These are phyloP conservation scores for Penicillium verrucosum DNA, from an alignment of 2,329 filamentous ascomycete species.

Conservation along the genomic window DNA sequence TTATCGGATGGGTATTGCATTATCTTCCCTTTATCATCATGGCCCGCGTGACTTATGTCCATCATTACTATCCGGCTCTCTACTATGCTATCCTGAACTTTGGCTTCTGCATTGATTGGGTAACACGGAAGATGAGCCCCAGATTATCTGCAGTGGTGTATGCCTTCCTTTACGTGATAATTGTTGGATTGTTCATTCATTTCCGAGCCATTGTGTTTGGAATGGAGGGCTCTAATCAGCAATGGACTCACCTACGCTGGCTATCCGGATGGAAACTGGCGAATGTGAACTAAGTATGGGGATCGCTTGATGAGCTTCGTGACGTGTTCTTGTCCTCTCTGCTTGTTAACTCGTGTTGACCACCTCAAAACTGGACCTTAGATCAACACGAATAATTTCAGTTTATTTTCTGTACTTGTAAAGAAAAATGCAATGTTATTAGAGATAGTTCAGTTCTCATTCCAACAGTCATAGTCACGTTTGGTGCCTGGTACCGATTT, in stretches of 20 bases:
- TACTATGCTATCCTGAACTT: slow-evolving; percentile 93
- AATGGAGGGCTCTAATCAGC: slow-evolving; percentile 77
- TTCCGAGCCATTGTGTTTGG: slow-evolving; percentile 96
- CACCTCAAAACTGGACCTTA: not conserved
- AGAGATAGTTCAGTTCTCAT: not conserved
- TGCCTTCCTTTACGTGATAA: slow-evolving; percentile 65
- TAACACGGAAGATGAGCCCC: slow-evolving; percentile 64
- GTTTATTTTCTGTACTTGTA: not conserved
- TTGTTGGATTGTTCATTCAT: slow-evolving; percentile 79
- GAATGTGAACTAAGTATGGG: slow-evolving; percentile 59
- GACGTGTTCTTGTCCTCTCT: not conserved
- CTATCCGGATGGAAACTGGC: slow-evolving; percentile 81
- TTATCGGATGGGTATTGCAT: slow-evolving; percentile 92
- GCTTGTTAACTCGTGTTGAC: not conserved
- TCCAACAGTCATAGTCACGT: not conserved
- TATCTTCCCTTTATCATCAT: slow-evolving; percentile 95
- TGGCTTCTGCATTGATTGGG: slow-evolving; percentile 86
- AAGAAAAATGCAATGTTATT: not conserved
- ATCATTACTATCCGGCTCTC: slow-evolving; percentile 97
- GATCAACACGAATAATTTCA: not conserved
- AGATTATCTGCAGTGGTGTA: slow-evolving; percentile 68
- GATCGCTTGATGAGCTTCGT: not conserved
- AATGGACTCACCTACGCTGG: slow-evolving; percentile 95
- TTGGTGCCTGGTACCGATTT: not conserved
- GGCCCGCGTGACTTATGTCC: slow-evolving; percentile 98